phyloP scores from a whole-genome alignment of 2,329 filamentous ascomycete genomes.

The Lecanicillium sp. region DNA sequence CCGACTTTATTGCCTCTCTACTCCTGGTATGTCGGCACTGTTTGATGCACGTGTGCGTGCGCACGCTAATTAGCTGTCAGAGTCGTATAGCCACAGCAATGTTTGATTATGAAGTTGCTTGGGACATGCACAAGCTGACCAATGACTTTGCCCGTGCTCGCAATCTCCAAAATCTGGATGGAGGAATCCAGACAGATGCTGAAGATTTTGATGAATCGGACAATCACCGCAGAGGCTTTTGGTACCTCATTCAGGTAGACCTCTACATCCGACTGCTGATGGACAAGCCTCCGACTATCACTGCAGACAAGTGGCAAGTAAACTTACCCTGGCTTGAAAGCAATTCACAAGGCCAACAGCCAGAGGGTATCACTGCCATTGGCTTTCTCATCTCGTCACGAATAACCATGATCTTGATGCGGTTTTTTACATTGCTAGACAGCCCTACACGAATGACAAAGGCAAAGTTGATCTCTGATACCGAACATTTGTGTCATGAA shows the following conservation, averaged over 20 bases:
- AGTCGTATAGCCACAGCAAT: conserved; percentile 20
- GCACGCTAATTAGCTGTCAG: conserved; percentile 7
- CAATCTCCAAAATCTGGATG: conserved; percentile 22
- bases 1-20: too few species aligned
- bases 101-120: conserved; percentile 24
- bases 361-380: conserved; percentile 16
- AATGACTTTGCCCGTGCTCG: conserved; percentile 21
- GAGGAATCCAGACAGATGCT: conserved; percentile 10
- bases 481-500: conserved; percentile 19
- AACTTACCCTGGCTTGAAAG: conserved; percentile 22
- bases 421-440: conserved; percentile 21
- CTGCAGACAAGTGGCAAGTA: conserved; percentile 20
- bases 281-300: conserved; percentile 20
- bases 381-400: conserved; percentile 20
- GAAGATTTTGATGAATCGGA: conserved; percentile 10
- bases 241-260: conserved; percentile 24
- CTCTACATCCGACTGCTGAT: conserved; percentile 21
- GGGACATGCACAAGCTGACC: conserved; percentile 20
- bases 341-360: conserved; percentile 9
- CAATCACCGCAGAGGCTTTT: conserved; percentile 20
- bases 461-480: conserved; percentile 16
- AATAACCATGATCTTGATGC: conserved; percentile 19
- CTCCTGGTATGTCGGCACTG: too few species aligned
- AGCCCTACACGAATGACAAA: conserved; percentile 13
- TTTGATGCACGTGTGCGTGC: too few species aligned